A percentile compares a stretch with the other conserved stretches of the same genome.
These are phyloP conservation scores for Silene uniflora DNA, from an alignment of 148 eudicot species.

Conservation along the genomic window DNA sequence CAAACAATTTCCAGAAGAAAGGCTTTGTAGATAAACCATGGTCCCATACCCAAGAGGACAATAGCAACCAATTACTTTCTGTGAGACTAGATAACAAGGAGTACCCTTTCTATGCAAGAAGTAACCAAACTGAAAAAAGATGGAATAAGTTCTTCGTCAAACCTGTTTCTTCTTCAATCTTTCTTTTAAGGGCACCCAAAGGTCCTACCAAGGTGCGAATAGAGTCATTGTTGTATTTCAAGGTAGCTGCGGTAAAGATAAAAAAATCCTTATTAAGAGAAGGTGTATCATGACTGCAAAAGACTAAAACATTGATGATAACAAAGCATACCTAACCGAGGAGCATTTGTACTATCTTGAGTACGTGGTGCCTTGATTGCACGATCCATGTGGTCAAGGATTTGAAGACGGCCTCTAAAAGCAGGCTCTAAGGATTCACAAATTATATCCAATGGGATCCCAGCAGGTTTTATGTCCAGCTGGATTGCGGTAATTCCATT, in stretches of 20 bases:
- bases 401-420: constrained; percentile 72
- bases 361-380: constrained; percentile 66
- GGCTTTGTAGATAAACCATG: not conserved
- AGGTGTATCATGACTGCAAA: not conserved
- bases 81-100: not conserved
- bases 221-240: constrained; percentile 74
- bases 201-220: constrained; percentile 86
- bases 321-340: constrained; percentile 51
- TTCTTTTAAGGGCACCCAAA: constrained; percentile 76
- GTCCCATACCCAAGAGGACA: not conserved
- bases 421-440: constrained; percentile 89
- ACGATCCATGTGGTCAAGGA: constrained; percentile 84
- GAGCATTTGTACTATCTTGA: constrained; percentile 63
- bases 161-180: constrained; percentile 93
- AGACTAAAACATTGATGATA: not conserved
- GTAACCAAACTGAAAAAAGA: not conserved
- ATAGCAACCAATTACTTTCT: not conserved
- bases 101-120: not conserved
- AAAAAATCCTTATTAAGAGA: not conserved
- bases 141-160: constrained; percentile 6
- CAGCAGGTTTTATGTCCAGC: constrained; percentile 96
- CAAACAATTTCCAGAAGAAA: not conserved
- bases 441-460: constrained; percentile 86
- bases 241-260: constrained; percentile 47
- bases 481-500: constrained; percentile 94